Percentiles rank a stretch among this genome's conserved stretches.
These are phyloP conservation scores for Myxozyma mucilagina DNA, from an alignment of 805 yeast species.

Conservation along the genomic window DNA sequence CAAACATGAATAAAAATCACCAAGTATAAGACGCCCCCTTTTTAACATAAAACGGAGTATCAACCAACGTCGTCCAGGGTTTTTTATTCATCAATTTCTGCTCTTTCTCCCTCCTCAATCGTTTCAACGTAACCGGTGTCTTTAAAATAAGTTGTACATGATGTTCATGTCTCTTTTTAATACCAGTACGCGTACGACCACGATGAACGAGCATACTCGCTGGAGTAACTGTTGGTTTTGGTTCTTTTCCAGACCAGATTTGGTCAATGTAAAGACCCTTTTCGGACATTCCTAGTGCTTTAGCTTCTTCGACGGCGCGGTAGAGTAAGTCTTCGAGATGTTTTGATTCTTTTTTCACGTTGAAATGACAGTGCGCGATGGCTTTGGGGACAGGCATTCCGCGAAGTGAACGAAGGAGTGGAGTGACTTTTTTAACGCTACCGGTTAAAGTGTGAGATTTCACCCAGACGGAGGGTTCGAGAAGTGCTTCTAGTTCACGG, in stretches of 20 bases:
- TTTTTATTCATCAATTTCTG: slow-evolving; percentile 51
- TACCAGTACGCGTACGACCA: slow-evolving; percentile 89
- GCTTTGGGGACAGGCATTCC: slow-evolving; percentile 73
- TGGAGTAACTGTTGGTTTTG: slow-evolving; percentile 53
- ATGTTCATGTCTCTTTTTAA: slow-evolving; percentile 70
- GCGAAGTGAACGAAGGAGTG: slow-evolving; percentile 72
- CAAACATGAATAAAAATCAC: slow-evolving; percentile 34
- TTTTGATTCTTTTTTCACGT: slow-evolving; percentile 71
- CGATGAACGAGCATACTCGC: slow-evolving; percentile 70
- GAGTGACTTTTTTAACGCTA: slow-evolving; percentile 84
- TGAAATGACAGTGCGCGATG: slow-evolving; percentile 88
- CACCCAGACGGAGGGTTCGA: slow-evolving; percentile 86
- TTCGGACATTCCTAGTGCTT: slow-evolving; percentile 56
- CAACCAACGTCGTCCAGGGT: slow-evolving; percentile 49
- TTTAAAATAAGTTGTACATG: slow-evolving; percentile 79
- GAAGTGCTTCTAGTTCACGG: slow-evolving; percentile 65
- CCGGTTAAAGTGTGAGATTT: slow-evolving; percentile 80
- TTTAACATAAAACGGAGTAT: slow-evolving; percentile 44
- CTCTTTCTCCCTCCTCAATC: slow-evolving; percentile 61
- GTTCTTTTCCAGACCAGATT: slow-evolving; percentile 88
- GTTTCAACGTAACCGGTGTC: slow-evolving; percentile 60
- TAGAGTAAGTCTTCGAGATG: slow-evolving; percentile 76
- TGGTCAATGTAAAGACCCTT: slow-evolving; percentile 70
- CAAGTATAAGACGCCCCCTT: slow-evolving; percentile 42
- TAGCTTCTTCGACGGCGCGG: slow-evolving; percentile 69